phyloP scores from a whole-genome alignment of 2,329 filamentous ascomycete genomes.

The Cadophora luteo-olivacea region DNA sequence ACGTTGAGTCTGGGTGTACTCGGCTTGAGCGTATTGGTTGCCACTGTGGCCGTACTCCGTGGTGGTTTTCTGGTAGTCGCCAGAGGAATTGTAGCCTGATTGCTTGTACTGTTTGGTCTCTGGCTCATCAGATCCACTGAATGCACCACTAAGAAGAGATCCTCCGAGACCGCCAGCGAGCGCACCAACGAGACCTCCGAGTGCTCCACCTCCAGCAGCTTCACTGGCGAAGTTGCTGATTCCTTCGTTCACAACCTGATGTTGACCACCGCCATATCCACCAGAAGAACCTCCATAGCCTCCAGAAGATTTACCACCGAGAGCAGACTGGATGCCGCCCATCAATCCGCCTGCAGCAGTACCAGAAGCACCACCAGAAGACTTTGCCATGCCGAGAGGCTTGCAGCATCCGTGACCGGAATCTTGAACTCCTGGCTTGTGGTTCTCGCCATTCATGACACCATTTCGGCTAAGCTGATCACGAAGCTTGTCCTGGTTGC shows the following conservation, averaged over 20 bases:
- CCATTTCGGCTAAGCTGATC: slow-evolving; percentile 79
- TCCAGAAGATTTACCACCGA: slow-evolving; percentile 36
- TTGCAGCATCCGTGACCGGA: slow-evolving; percentile 83
- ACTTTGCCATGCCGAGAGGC: slow-evolving; percentile 76
- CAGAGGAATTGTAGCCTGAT: slow-evolving; percentile 48
- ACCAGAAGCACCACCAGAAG: slow-evolving; percentile 55
- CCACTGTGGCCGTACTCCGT: slow-evolving; percentile 64
- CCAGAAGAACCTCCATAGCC: slow-evolving; percentile 36
- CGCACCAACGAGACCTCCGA: slow-evolving; percentile 75
- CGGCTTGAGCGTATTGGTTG: slow-evolving; percentile 41
- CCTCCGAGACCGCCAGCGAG: slow-evolving; percentile 70
- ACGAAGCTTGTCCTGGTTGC: slow-evolving; percentile 71
- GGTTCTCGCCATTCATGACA: slow-evolving; percentile 79
- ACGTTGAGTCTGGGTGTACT: slow-evolving; percentile 60
- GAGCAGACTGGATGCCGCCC: slow-evolving; percentile 60
- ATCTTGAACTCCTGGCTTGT: slow-evolving; percentile 85
- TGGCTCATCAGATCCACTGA: slow-evolving; percentile 51
- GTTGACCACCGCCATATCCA: slow-evolving; percentile 28
- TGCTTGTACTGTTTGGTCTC: slow-evolving; percentile 58
- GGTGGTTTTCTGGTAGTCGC: slow-evolving; percentile 64
- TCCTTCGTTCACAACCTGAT: slow-evolving; percentile 41
- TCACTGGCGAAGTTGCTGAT: slow-evolving; percentile 61
- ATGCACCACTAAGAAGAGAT: slow-evolving; percentile 68
- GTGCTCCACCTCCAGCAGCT: slow-evolving; percentile 66
- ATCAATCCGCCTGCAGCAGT: slow-evolving; percentile 63